Percentiles rank a stretch among this genome's conserved stretches.
These are phyloP conservation scores for Paraconiothyrium brasiliense DNA, from an alignment of 2,329 filamentous ascomycete genomes.

Conservation along the genomic window DNA sequence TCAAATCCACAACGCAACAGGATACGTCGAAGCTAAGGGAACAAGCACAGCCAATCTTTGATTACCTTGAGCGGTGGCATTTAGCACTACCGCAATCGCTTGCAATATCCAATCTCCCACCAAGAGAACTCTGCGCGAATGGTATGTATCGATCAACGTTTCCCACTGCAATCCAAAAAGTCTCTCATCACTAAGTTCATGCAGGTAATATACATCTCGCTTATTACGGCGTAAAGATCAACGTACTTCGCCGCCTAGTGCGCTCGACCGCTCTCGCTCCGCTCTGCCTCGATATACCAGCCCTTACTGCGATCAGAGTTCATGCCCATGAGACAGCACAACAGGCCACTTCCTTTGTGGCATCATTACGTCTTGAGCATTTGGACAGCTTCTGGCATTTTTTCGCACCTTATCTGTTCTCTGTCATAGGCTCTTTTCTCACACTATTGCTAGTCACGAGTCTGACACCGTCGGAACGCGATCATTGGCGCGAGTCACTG, in stretches of 20 bases:
- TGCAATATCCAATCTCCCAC: conserved; percentile 4
- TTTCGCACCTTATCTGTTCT: conserved; percentile 20
- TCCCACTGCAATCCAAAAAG: no score
- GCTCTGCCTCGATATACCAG: conserved; percentile 19
- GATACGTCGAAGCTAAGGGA: conserved; percentile 3
- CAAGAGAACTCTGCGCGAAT: conserved; percentile 13
- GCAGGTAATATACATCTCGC: conserved; percentile 21
- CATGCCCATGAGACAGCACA: conserved; percentile 15
- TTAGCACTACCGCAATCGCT: neutral
- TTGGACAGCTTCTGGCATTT: conserved; percentile 25
- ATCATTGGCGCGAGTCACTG: conserved; percentile 21
- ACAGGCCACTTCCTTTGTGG: conserved; percentile 21
- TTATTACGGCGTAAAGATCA: conserved; percentile 20
- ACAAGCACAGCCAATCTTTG: neutral
- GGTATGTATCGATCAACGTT: neutral
- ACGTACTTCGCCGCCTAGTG: conserved; percentile 20
- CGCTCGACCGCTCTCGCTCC: conserved; percentile 25
- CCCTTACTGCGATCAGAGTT: conserved; percentile 17
- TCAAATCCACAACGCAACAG: conserved; percentile 2
- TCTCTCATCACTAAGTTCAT: neutral
- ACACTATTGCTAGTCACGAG: conserved; percentile 21
- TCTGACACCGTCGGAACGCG: conserved; percentile 18
- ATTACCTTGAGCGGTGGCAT: neutral
- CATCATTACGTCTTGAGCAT: conserved; percentile 21
- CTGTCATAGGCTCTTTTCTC: conserved; percentile 23